Percentiles rank a stretch among this genome's conserved stretches.
Evolutionary conservation across 2,329 filamentous ascomycete genomes (phyloP).

Genomic region (Capronia epimyces): DNA sequence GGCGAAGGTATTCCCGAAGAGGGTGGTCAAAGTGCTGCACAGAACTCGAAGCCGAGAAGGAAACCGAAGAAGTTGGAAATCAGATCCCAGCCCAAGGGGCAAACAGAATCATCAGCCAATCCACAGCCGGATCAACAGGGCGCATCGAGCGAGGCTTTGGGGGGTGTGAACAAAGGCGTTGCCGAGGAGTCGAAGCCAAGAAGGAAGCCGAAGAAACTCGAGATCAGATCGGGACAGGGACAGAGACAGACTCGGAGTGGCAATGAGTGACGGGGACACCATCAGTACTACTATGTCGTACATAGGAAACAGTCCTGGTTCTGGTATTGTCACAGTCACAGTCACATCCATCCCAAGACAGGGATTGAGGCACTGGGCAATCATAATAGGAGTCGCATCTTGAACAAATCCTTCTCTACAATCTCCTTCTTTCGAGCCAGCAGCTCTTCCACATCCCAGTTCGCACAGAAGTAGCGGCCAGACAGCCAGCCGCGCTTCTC

Average conservation of each 20-base stretch:
- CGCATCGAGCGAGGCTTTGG: background rate
- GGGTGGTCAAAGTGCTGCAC: background rate
- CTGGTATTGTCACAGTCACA: too few species aligned
- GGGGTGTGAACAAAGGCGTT: slow-evolving; percentile 6
- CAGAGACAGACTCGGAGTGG: too few species aligned
- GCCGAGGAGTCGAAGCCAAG: slow-evolving; percentile 12
- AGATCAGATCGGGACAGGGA: slow-evolving; percentile 16
- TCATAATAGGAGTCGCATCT: background rate
- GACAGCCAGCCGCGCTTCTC: background rate
- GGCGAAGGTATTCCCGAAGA: background rate
- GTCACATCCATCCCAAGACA: too few species aligned
- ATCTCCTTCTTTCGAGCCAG: background rate
- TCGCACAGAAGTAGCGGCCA: background rate
- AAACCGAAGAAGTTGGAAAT: slow-evolving; percentile 23
- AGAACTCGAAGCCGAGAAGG: slow-evolving; percentile 12
- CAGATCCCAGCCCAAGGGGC: slow-evolving; percentile 11
- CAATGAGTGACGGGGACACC: too few species aligned
- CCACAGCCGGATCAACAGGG: background rate
- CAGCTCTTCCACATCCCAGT: background rate
- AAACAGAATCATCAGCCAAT: slow-evolving; percentile 1
- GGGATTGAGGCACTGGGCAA: too few species aligned
- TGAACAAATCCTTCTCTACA: background rate
- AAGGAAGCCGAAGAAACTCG: slow-evolving; percentile 18
- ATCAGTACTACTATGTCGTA: too few species aligned
- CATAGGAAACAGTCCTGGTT: too few species aligned